phyloP scores from a whole-genome alignment of 2,329 filamentous ascomycete species.

The Elsinoe australis region DNA sequence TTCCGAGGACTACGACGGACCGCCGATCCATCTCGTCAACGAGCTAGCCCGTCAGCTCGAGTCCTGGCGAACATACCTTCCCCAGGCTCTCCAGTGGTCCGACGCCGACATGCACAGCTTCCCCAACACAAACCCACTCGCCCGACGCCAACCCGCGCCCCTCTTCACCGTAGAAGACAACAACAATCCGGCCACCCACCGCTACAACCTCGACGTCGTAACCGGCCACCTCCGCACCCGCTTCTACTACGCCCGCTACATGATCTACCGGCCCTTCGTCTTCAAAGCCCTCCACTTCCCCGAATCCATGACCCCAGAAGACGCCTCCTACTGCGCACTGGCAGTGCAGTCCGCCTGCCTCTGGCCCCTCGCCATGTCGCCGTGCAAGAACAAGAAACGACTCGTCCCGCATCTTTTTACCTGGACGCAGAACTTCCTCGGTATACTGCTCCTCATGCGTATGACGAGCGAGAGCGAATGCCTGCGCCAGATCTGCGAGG shows the following conservation, averaged over 20 bases:
- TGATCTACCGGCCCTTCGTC: constrained; percentile 51
- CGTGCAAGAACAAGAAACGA: constrained; percentile 50
- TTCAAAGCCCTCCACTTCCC: constrained; percentile 55
- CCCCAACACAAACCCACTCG: constrained; percentile 26
- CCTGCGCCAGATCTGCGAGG: constrained; percentile 43
- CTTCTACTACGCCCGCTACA: constrained; percentile 53
- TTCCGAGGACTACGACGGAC: constrained; percentile 32
- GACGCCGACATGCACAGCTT: constrained; percentile 45
- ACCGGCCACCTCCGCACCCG: constrained; percentile 50
- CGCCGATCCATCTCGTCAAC: constrained; percentile 40
- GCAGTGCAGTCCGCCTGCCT: constrained; percentile 51
- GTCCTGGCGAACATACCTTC: constrained; percentile 52
- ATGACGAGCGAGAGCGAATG: constrained; percentile 47
- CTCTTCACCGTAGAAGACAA: constrained; percentile 45
- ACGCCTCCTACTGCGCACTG: constrained; percentile 48
- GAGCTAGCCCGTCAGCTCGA: constrained; percentile 49
- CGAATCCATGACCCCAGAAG: constrained; percentile 46
- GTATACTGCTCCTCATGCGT: constrained; percentile 50
- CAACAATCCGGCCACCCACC: constrained; percentile 39
- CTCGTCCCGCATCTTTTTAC: constrained; percentile 53
- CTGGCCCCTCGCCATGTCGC: constrained; percentile 54
- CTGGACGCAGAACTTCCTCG: constrained; percentile 56
- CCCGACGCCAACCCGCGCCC: constrained; percentile 26
- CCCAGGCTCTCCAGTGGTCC: constrained; percentile 49
- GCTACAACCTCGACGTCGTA: constrained; percentile 50